Conservation (phyloP, 208 protist genomes). For the Trypanosoma congolense region DNA sequence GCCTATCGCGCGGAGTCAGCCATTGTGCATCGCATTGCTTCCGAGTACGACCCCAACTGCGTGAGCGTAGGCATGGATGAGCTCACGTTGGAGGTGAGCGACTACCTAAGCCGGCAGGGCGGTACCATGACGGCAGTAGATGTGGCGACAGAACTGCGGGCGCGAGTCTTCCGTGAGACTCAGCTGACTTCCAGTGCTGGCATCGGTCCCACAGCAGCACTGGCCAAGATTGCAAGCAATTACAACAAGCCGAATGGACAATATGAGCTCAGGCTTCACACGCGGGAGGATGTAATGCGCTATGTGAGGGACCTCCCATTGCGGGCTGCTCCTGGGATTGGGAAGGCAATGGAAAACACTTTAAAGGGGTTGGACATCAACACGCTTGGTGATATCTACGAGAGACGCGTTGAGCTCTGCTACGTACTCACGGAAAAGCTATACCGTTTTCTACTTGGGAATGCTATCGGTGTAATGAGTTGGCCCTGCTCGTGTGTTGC, state of each 20-base stretch:
- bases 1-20: conserved; percentile 70
- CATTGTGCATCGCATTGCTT: conserved; percentile 66
- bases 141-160: conserved; percentile 71
- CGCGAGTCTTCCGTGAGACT: conserved; percentile 70
- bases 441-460: conserved; percentile 66
- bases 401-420: conserved; percentile 66
- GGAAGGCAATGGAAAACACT: conserved; percentile 60
- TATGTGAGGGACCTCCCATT: conserved; percentile 75
- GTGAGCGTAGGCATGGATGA: conserved; percentile 75
- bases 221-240: conserved; percentile 92
- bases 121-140: conserved; percentile 44
- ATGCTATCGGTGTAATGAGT: conserved; percentile 61
- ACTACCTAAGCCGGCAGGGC: conserved; percentile 47
- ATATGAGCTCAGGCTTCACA: conserved; percentile 74
- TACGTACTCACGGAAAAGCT: conserved; percentile 74
- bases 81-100: conserved; percentile 85
- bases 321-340: conserved; percentile 79
- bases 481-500: conserved; percentile 24
- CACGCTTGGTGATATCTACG: conserved; percentile 57
- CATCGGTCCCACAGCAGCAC: conserved; percentile 75
- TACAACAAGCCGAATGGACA: conserved; percentile 94
- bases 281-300: conserved; percentile 67
- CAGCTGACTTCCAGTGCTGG: conserved; percentile 82
- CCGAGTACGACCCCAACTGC: conserved; percentile 85
- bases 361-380: conserved; percentile 69